Evolutionary conservation across 2,329 filamentous ascomycete genomes (phyloP), one percentile per base, ranked within the genome.

Genomic region (Ophiocordyceps camponoti-rufipedis): DNA sequence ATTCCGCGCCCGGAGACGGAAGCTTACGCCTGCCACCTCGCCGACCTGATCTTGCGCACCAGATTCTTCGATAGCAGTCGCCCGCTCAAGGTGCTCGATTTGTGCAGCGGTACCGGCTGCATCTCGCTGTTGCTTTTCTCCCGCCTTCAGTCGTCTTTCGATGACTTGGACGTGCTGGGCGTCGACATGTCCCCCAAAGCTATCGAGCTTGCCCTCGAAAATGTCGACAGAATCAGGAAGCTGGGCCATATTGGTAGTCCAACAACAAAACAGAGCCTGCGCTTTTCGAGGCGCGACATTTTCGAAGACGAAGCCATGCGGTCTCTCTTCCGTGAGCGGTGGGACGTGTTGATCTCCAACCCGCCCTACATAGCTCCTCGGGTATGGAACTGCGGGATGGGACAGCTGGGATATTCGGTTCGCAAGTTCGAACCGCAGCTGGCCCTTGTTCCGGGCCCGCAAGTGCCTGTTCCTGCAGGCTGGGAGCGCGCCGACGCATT

Each of bases 31-130:
- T 59, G 66, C 28, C 64, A 77, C 52, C 64, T 84, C 11, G 72
- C 71, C 33, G 56, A 62, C 5, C 50, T 70, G 18, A 58, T 77
- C 48, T 58, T 57, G 44, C 51, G 49, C 8, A 50, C 48, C 13
- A 28, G 44, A 28, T 43, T 53, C 5, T 41, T 50, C 39, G 45
- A 46, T n/a, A 42, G 41, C 16, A 19, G 32, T 8, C 39, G 47
- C 53, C 49, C 55, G 14, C 53, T 93, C 12, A 72, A 70, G 12
- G 67, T 96, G 39, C 61, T 95, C 9, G 91, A 98, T 60, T 68
- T 95, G 29, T 96, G 91, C 61, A 88, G 86, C 0, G 91, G 91
- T 10, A 85, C 84, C 5, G 91, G 91, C 5, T 95, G 89, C 62
- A 94, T 96, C 50, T 74, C 86, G 0, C 71, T 96, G 9, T 72